Evolutionary conservation across 2,329 filamentous ascomycete genomes (phyloP), one percentile per base, ranked within the genome.

Genomic region (Cladosporium sp.): DNA sequence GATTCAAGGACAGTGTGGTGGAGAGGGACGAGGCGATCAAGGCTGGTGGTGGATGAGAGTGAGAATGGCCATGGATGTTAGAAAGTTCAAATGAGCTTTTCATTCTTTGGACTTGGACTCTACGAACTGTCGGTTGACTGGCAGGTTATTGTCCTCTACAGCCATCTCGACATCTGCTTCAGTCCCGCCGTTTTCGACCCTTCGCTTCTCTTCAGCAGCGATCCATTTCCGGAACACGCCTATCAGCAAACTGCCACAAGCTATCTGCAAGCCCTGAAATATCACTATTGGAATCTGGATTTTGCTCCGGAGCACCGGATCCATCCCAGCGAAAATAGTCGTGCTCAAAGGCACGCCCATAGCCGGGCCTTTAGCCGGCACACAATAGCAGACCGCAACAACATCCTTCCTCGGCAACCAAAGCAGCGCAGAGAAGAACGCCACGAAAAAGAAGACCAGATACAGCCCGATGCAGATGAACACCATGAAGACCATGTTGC

Each of bases 1-100:
- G 93, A 75, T 99, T 99, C 72, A 87, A 90, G 64, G 82, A 86
- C n/a, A 89, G 91, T 73, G 93, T 97, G 42, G 79, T 97, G 73
- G 93, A 97, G 79, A 81, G 94, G 72, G 94, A 99, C 80, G 87
- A 87, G 61, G 70, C 68, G 28, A 63, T 73, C 43, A 73, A 73
- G 57, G 67, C 68, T 47, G 65, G 67, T 37, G 68, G 68, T 57
- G 65, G 68, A 40, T 68, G 65, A 64, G 25, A n/a, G 14, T 38
- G 40, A 49, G 19, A 15, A 15, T 22, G 39, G 17, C 8, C 9
- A 11, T 34, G 11, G 3, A 2, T 5, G 5, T 34, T 34, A 8
- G 14, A 3, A 22, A 54, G 37, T 19, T 39, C 28, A 3, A 34
- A 5, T 39, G 8, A 30, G 19, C 17, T 45, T 15, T 37, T 25